Evolutionary conservation across 1,284 basidiomycete species (phyloP).

Genomic region (Serendipita sp.): DNA sequence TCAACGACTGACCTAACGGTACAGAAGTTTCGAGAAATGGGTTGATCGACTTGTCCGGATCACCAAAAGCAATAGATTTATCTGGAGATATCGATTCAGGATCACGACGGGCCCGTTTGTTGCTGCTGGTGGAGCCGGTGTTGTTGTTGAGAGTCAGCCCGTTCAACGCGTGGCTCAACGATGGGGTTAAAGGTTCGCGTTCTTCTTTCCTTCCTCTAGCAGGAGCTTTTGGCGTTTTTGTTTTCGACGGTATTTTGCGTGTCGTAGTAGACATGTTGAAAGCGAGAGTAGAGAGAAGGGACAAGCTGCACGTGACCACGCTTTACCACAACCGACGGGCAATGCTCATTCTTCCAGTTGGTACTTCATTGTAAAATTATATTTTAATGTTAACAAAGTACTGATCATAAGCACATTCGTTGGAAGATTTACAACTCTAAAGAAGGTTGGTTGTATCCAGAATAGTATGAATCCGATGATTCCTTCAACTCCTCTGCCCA

Average conservation of each 20-base stretch:
- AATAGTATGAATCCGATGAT: too few relatives aligned
- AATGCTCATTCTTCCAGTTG: too few relatives aligned
- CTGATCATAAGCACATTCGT: too few relatives aligned
- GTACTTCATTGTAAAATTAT: too few relatives aligned
- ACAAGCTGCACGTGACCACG: too few relatives aligned
- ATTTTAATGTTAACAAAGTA: too few relatives aligned
- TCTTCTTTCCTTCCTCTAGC: neutral
- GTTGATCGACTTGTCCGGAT: neutral
- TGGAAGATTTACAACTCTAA: too few relatives aligned
- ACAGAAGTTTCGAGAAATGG: constrained; percentile 5
- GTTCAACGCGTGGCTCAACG: constrained; percentile 2
- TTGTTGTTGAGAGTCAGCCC: neutral
- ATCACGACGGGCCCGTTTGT: neutral
- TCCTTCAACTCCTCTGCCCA: too few relatives aligned
- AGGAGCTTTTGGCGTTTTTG: neutral
- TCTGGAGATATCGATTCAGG: neutral
- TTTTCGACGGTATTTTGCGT: neutral
- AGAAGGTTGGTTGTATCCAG: too few relatives aligned
- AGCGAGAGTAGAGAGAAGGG: too few relatives aligned
- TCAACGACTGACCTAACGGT: neutral
- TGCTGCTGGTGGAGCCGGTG: neutral
- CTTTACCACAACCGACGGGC: too few relatives aligned
- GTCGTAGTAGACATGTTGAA: neutral
- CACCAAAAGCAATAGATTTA: neutral
- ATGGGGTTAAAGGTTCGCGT: neutral